These are phyloP conservation scores for Fomes fomentarius DNA, from an alignment of 1,284 basidiomycete genomes.

Conservation along the genomic window DNA sequence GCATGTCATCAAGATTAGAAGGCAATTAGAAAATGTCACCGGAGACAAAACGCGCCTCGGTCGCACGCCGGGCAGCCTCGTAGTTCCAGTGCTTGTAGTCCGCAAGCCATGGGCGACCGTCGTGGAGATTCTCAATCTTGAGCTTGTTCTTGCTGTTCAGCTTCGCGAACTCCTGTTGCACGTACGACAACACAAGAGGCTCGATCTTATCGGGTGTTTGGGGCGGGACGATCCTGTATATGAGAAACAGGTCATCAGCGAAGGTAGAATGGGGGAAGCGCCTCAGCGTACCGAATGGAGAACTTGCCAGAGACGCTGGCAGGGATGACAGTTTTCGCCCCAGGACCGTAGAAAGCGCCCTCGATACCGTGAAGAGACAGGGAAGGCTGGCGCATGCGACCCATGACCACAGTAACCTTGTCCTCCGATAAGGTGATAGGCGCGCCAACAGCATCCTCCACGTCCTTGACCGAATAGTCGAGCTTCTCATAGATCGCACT, in stretches of 20 bases:
- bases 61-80: conserved; percentile 87
- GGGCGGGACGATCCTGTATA: conserved; percentile 78
- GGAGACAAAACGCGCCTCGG: conserved; percentile 47
- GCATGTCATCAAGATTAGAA: neutral
- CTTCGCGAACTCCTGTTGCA: conserved; percentile 83
- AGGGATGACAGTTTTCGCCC: conserved; percentile 95
- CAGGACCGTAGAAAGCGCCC: conserved; percentile 90
- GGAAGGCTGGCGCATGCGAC: conserved; percentile 86
- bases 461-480: conserved; percentile 77
- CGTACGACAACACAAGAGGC: conserved; percentile 72
- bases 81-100: conserved; percentile 93
- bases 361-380: conserved; percentile 97
- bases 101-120: conserved; percentile 91
- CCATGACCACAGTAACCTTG: conserved; percentile 89
- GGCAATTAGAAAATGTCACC: neutral
- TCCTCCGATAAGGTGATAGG: conserved; percentile 79
- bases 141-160: conserved; percentile 83
- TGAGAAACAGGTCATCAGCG: neutral
- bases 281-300: conserved; percentile 79
- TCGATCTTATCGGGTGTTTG: conserved; percentile 81
- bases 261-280: neutral
- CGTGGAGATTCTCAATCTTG: conserved; percentile 71
- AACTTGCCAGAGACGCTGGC: conserved; percentile 93
- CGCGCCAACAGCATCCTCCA: conserved; percentile 82
- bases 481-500: conserved; percentile 73